These are phyloP conservation scores for Citropsis articulata DNA, from an alignment of 345 rosid species.

Conservation along the genomic window DNA sequence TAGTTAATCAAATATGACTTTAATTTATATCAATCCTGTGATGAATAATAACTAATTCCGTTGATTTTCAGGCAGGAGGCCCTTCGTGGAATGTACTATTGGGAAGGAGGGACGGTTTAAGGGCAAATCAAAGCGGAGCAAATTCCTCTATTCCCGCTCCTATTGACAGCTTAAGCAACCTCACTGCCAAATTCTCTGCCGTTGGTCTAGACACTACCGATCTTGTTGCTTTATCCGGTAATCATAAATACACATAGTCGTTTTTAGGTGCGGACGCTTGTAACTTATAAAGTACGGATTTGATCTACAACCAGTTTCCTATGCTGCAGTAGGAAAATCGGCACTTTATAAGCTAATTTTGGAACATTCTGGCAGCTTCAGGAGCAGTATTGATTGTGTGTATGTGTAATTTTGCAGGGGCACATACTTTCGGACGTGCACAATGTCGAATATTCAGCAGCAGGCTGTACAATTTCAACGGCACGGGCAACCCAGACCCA, in stretches of 20 bases:
- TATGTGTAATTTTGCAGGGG: conserved; percentile 18
- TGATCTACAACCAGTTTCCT: no score
- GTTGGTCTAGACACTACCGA: conserved; percentile 64
- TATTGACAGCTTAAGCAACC: conserved; percentile 35
- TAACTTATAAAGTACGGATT: no score
- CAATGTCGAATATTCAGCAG: conserved; percentile 33
- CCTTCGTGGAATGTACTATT: conserved; percentile 61
- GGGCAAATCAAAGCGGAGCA: conserved; percentile 48
- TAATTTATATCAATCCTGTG: background rate
- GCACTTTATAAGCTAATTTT: no score
- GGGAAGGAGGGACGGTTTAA: conserved; percentile 74
- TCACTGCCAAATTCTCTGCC: conserved; percentile 50
- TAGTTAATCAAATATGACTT: background rate
- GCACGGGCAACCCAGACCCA: conserved; percentile 36
- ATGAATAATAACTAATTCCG: background rate
- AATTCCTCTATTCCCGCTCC: conserved; percentile 55
- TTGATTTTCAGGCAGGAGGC: conserved; percentile 59
- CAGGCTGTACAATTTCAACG: conserved; percentile 44
- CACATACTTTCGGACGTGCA: conserved; percentile 48
- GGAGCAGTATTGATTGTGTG: no score
- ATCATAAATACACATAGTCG: background rate
- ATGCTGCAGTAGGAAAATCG: no score
- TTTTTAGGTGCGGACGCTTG: no score
- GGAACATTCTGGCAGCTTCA: no score
- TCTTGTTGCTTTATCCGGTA: conserved; percentile 75